Percentiles rank a stretch among this genome's conserved stretches.
Evolutionary conservation across 2,329 filamentous ascomycete genomes (phyloP).

Genomic region (Clonostachys rhizophaga): DNA sequence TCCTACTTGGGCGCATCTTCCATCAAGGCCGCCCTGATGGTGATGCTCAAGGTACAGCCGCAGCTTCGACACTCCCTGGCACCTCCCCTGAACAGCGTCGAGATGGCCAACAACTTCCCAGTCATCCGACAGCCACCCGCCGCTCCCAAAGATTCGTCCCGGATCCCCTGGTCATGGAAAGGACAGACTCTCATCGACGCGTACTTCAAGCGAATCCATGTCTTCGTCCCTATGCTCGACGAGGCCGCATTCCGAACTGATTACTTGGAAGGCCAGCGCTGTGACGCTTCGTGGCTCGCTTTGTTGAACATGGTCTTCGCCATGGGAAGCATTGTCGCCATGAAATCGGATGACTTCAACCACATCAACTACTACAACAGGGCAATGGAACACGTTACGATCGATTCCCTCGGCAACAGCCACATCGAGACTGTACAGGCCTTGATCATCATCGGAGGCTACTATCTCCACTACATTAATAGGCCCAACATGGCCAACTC

Average conservation of each 20-base stretch:
- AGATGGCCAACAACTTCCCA: slow-evolving; percentile 39
- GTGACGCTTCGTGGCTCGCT: slow-evolving; percentile 66
- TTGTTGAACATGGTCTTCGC: slow-evolving; percentile 74
- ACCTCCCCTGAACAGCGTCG: slow-evolving; percentile 39
- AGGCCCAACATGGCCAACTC: slow-evolving; percentile 71
- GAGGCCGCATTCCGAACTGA: slow-evolving; percentile 66
- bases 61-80: slow-evolving; percentile 38
- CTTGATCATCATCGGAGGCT: slow-evolving; percentile 55
- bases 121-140: slow-evolving; percentile 33
- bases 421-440: slow-evolving; percentile 18
- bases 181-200: slow-evolving; percentile 67
- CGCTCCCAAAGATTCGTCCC: slow-evolving; percentile 40
- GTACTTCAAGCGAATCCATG: slow-evolving; percentile 72
- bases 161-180: slow-evolving; percentile 56
- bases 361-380: slow-evolving; percentile 68
- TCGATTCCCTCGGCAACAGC: slow-evolving; percentile 42
- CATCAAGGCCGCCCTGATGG: slow-evolving; percentile 69
- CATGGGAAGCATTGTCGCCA: slow-evolving; percentile 67
- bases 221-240: slow-evolving; percentile 70
- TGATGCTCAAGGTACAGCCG: slow-evolving; percentile 57
- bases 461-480: slow-evolving; percentile 73
- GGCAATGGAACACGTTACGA: slow-evolving; percentile 60
- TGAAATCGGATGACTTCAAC: slow-evolving; percentile 58
- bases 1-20: slow-evolving; percentile 72
- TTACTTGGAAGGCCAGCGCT: slow-evolving; percentile 46